A percentile compares a stretch with the other conserved stretches of the same genome.
phyloP scores from a whole-genome alignment of 805 yeast genomes.

The Ogataea populi-albae region DNA sequence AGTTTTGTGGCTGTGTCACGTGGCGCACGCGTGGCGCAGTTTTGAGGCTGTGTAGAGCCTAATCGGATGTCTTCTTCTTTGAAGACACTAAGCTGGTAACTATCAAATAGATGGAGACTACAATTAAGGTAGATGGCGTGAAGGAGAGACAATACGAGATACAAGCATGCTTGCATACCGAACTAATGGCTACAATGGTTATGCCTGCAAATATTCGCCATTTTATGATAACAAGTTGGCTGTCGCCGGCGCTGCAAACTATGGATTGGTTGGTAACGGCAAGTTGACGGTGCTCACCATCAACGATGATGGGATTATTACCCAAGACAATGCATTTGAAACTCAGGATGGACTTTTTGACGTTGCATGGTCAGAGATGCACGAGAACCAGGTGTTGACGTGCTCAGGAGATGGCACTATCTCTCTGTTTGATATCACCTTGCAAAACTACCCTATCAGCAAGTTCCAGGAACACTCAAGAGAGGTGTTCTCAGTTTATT shows the following conservation, averaged over 20 bases:
- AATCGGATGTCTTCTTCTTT: too few species aligned
- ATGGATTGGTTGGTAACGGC: constrained; percentile 94
- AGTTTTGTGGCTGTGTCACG: too few species aligned
- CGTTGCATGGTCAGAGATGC: constrained; percentile 83
- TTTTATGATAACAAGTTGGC: constrained; percentile 87
- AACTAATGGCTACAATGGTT: constrained; percentile 82
- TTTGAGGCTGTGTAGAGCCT: too few species aligned
- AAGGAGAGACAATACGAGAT: too few species aligned
- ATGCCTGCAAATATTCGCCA: constrained; percentile 86
- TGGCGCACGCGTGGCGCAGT: too few species aligned
- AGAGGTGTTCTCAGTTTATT: constrained; percentile 36
- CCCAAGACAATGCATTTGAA: constrained; percentile 59
- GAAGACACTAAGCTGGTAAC: too few species aligned
- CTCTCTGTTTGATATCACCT: constrained; percentile 72
- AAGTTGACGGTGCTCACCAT: constrained; percentile 69
- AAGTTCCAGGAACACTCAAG: constrained; percentile 71
- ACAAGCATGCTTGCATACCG: constrained; percentile 62
- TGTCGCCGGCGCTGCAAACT: constrained; percentile 88
- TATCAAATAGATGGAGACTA: too few species aligned
- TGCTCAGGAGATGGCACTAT: constrained; percentile 92
- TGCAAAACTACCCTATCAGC: constrained; percentile 66
- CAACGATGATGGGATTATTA: constrained; percentile 59
- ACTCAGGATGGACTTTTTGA: constrained; percentile 94
- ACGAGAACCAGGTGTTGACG: constrained; percentile 79
- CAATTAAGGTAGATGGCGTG: too few species aligned